Evolutionary conservation across 2,329 filamentous ascomycete species (phyloP).

Genomic region (Thyridium curvatum): DNA sequence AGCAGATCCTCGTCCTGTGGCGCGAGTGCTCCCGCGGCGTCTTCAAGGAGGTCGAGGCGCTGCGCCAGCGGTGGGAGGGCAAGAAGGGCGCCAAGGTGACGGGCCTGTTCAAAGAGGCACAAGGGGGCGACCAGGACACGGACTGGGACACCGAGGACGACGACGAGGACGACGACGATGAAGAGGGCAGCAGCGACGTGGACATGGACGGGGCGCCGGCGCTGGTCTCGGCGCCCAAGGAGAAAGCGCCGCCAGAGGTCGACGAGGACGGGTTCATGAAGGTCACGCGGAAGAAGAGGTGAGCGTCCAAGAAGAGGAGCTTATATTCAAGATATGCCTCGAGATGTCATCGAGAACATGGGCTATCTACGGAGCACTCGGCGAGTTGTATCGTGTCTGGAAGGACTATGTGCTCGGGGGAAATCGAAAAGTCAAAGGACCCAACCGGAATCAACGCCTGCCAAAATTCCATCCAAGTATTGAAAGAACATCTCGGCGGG

Average conservation of each 20-base stretch:
- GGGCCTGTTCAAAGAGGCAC: conserved; percentile 47
- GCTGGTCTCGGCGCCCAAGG: conserved; percentile 48
- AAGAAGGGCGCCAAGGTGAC: conserved; percentile 53
- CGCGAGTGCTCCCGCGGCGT: conserved; percentile 58
- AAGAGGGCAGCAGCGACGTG: conserved; percentile 47
- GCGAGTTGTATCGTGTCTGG: no score
- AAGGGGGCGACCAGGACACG: conserved; percentile 49
- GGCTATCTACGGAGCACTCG: neutral
- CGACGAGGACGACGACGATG: conserved; percentile 48
- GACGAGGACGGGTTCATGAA: conserved; percentile 80
- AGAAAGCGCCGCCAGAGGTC: conserved; percentile 63
- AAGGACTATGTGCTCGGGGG: neutral
- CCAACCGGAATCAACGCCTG: no score
- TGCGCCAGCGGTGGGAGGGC: conserved; percentile 58
- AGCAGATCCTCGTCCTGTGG: conserved; percentile 63
- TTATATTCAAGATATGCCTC: neutral
- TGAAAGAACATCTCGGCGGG: no score
- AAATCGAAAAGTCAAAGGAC: neutral
- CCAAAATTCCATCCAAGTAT: neutral
- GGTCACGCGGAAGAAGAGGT: conserved; percentile 64
- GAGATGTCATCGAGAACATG: neutral
- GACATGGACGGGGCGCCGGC: conserved; percentile 66
- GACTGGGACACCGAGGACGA: conserved; percentile 53
- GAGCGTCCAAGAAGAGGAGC: conserved; percentile 17
- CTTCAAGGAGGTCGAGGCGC: conserved; percentile 55